phyloP scores from a whole-genome alignment of 345 rosid genomes.

The Litchi chinensis region DNA sequence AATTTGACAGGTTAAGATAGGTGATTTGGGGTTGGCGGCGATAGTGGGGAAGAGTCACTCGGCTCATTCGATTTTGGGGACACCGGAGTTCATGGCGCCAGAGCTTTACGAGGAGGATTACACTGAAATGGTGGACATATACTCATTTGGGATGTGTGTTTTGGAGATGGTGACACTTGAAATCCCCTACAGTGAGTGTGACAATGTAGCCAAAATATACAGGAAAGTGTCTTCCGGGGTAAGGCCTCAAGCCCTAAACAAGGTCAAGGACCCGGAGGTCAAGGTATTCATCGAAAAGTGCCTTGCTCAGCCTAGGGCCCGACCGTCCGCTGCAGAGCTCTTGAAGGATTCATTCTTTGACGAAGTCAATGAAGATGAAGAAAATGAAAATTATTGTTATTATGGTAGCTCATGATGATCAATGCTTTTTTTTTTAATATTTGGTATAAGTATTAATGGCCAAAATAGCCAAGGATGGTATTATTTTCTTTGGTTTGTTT shows the following conservation, averaged over 20 bases:
- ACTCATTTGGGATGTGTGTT: conserved; percentile 88
- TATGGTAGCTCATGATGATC: conserved; percentile 21
- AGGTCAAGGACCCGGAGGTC: conserved; percentile 61
- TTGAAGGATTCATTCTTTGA: conserved; percentile 70
- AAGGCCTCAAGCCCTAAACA: conserved; percentile 67
- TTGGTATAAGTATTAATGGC: background rate
- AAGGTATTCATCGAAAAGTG: conserved; percentile 77
- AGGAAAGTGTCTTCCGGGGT: conserved; percentile 70
- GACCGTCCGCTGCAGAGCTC: conserved; percentile 79
- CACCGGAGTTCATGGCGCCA: conserved; percentile 95
- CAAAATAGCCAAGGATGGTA: background rate
- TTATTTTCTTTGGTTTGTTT: background rate
- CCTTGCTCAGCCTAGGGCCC: conserved; percentile 55
- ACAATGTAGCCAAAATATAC: conserved; percentile 69
- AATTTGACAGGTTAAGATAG: conserved; percentile 70
- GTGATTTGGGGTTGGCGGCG: conserved; percentile 86
- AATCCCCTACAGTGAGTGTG: conserved; percentile 83
- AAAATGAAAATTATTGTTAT: conserved; percentile 47
- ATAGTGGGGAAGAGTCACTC: conserved; percentile 65
- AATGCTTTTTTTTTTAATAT: background rate
- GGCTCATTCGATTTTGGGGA: conserved; percentile 84
- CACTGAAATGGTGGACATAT: conserved; percentile 79
- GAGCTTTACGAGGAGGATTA: conserved; percentile 86
- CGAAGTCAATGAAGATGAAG: conserved; percentile 54
- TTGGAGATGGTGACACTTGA: conserved; percentile 78